Conservation (phyloP, 352 stramenopile genomes). For the Globisporangium echinulatum region DNA sequence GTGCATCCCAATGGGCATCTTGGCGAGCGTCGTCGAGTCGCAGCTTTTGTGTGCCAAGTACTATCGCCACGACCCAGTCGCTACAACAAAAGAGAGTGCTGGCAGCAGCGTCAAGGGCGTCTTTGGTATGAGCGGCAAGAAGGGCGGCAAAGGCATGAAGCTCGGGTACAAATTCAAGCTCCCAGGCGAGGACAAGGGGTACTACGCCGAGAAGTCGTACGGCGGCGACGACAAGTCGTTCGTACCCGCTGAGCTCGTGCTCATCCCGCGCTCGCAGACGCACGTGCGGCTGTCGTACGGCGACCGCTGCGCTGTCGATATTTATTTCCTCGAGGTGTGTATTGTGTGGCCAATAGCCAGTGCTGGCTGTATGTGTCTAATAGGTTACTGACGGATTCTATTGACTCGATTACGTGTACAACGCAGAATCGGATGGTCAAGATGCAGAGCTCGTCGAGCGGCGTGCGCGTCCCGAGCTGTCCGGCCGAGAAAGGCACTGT, state of each 20-base stretch:
- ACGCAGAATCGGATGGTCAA: slow-evolving; percentile 75
- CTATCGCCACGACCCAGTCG: slow-evolving; percentile 55
- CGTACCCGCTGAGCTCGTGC: slow-evolving; percentile 70
- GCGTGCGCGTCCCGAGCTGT: slow-evolving; percentile 73
- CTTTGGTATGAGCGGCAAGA: slow-evolving; percentile 56
- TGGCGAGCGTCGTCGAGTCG: slow-evolving; percentile 77
- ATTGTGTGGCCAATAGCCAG: too few relatives aligned
- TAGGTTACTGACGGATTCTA: background rate
- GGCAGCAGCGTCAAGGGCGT: slow-evolving; percentile 18
- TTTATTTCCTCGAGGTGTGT: slow-evolving; percentile 87
- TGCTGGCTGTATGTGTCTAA: background rate
- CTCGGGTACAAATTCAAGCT: slow-evolving; percentile 86
- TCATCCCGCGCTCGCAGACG: slow-evolving; percentile 82
- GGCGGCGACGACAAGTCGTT: slow-evolving; percentile 84
- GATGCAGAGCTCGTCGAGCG: slow-evolving; percentile 74
- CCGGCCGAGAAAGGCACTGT: slow-evolving; percentile 61
- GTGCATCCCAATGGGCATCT: slow-evolving; percentile 77
- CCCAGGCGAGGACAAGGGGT: slow-evolving; percentile 77
- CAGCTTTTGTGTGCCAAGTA: slow-evolving; percentile 81
- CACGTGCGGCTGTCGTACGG: slow-evolving; percentile 80
- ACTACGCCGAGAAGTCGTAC: slow-evolving; percentile 82
- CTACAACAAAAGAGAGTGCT: slow-evolving; percentile 28
- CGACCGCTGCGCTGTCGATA: slow-evolving; percentile 83
- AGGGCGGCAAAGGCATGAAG: slow-evolving; percentile 82
- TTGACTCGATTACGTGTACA: background rate